These are phyloP conservation scores for Alternaria sp. DNA, from an alignment of 2,329 filamentous ascomycete species.

Conservation along the genomic window DNA sequence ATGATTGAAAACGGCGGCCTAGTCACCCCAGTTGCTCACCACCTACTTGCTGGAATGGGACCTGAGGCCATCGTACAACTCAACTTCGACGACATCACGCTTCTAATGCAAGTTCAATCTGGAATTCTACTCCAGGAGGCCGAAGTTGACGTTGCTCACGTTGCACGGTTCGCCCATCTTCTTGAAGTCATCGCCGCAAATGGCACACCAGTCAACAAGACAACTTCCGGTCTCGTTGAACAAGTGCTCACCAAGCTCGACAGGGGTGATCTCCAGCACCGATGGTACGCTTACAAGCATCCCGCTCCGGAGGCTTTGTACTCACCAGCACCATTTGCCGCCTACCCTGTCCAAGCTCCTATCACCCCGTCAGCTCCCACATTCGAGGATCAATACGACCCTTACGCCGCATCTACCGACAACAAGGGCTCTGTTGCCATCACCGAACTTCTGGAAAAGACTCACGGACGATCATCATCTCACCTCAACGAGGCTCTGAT, in stretches of 20 bases:
- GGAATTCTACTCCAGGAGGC: slow-evolving; percentile 56
- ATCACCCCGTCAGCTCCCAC: slow-evolving; percentile 63
- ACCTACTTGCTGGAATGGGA: slow-evolving; percentile 66
- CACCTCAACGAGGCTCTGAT: slow-evolving; percentile 80
- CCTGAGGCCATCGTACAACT: slow-evolving; percentile 65
- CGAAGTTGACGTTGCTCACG: slow-evolving; percentile 62
- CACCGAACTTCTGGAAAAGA: slow-evolving; percentile 85
- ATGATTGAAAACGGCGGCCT: slow-evolving; percentile 71
- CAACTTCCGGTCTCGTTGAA: slow-evolving; percentile 64
- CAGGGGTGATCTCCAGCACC: slow-evolving; percentile 54
- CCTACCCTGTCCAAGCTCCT: slow-evolving; percentile 56
- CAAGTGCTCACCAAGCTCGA: slow-evolving; percentile 63
- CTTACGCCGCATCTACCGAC: slow-evolving; percentile 87
- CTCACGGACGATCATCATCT: slow-evolving; percentile 72
- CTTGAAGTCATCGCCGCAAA: slow-evolving; percentile 63
- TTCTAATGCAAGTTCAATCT: slow-evolving; percentile 67
- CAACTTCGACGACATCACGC: slow-evolving; percentile 59
- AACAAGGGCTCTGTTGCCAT: slow-evolving; percentile 92
- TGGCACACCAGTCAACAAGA: slow-evolving; percentile 60
- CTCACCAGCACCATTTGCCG: slow-evolving; percentile 59
- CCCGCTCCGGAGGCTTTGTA: slow-evolving; percentile 50
- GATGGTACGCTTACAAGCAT: slow-evolving; percentile 66
- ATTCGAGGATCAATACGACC: slow-evolving; percentile 85
- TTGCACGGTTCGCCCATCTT: slow-evolving; percentile 66
- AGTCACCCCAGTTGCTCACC: slow-evolving; percentile 64